These are phyloP conservation scores for Cystofilobasidium bisporidii DNA, from an alignment of 768 basidiomycete genomes.

Conservation along the genomic window DNA sequence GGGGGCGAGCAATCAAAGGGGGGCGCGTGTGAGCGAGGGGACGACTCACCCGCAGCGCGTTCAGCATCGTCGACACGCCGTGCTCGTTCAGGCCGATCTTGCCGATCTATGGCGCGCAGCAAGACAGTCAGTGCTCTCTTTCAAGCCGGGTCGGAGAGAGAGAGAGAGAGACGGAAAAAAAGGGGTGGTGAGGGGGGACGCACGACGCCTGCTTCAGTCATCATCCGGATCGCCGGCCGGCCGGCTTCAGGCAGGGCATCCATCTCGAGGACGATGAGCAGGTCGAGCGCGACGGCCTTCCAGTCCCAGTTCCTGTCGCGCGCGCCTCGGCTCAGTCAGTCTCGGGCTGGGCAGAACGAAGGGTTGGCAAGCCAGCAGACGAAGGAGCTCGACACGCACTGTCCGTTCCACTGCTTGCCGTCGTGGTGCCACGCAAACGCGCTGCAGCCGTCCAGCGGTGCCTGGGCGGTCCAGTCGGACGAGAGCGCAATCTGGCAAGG, in stretches of 20 bases:
- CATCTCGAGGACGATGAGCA: conserved; percentile 16
- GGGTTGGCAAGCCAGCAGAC: too few species aligned
- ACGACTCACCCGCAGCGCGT: conserved; percentile 5
- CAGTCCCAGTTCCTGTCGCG: conserved; percentile 26
- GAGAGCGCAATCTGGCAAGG: conserved; percentile 4
- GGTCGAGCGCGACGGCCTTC: neutral
- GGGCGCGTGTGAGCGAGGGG: too few species aligned
- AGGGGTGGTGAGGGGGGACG: neutral
- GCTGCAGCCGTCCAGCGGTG: conserved; percentile 6
- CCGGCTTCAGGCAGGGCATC: neutral
- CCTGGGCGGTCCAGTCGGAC: neutral
- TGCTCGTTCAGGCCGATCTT: conserved; percentile 3
- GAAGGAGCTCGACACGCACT: too few species aligned
- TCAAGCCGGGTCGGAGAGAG: too few species aligned
- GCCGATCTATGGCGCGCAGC: neutral
- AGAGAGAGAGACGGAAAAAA: neutral
- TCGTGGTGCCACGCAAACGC: neutral
- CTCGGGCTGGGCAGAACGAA: too few species aligned
- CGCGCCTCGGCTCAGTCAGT: too few species aligned
- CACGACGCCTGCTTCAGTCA: neutral
- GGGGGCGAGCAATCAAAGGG: too few species aligned
- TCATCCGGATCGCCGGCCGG: neutral
- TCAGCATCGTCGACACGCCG: conserved; percentile 8
- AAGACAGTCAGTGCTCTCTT: too few species aligned
- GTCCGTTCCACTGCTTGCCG: conserved; percentile 4